phyloP scores from a whole-genome alignment of 202 grass and related monocot genomes.

The Setaria italica region DNA sequence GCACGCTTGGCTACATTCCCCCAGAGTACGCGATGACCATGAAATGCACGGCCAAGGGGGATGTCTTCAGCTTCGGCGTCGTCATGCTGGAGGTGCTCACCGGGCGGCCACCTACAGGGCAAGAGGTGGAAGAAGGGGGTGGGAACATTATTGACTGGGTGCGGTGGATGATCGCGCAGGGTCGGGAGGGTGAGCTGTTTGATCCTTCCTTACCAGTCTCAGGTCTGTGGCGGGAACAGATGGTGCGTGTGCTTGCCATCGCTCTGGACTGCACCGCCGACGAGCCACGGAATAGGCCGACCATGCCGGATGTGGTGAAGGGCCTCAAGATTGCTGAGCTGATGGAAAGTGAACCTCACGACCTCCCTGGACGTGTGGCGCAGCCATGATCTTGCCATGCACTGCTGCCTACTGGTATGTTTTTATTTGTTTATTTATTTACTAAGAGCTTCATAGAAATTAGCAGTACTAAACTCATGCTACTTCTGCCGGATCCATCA shows the following conservation, averaged over 20 bases:
- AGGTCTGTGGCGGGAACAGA: constrained; percentile 56
- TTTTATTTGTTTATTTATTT: neutral
- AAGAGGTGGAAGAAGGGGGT: constrained; percentile 61
- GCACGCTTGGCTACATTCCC: constrained; percentile 82
- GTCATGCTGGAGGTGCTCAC: constrained; percentile 87
- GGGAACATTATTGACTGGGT: constrained; percentile 78
- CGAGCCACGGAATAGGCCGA: constrained; percentile 66
- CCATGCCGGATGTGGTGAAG: constrained; percentile 77
- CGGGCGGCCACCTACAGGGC: constrained; percentile 57
- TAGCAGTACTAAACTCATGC: constrained; percentile 6
- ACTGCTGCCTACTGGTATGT: constrained; percentile 4
- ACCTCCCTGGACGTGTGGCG: neutral
- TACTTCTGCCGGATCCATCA: neutral
- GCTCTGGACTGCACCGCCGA: constrained; percentile 65
- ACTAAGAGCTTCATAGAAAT: neutral
- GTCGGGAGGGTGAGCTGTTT: constrained; percentile 58
- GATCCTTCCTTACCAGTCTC: constrained; percentile 55
- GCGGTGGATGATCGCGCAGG: constrained; percentile 57
- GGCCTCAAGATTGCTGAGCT: constrained; percentile 55
- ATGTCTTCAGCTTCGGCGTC: constrained; percentile 88
- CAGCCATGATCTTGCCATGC: constrained; percentile 32
- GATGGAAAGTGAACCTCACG: constrained; percentile 43
- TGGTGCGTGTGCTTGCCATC: constrained; percentile 54
- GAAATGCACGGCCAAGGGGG: constrained; percentile 66
- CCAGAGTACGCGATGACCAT: constrained; percentile 79